Base-by-base conservation (phyloP, 2,329 filamentous ascomycete species). In the Xylaria sp. region DNA sequence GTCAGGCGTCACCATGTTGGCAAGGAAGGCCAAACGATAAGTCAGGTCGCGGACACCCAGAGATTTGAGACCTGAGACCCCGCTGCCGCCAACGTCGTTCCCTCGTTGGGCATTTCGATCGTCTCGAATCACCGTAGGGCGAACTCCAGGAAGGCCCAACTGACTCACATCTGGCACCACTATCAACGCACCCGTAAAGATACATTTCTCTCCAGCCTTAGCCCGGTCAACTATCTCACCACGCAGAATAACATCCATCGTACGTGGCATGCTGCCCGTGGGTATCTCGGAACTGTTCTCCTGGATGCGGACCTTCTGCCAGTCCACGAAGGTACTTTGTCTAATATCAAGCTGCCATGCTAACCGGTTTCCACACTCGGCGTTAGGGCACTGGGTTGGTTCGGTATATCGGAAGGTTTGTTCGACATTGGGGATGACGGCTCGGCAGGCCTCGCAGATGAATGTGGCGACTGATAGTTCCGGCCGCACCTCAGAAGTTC, bases 221-320 rank as follows among this genome's bases (percentile, higher is more conserved):
- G 93, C 92, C 47, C 94, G 87, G 67, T 99, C 94, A 21, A 99
- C 94, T 77, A 99, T 97, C 72, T 99, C 94, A 67, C 94, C 94
- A 56, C 94, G 88, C 29, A 99, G 75, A 63, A 99, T 97, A 39
- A 99, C 89, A 67, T 99, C 94, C 85, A 99, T 94, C 2, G 94
- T 99, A 55, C 94, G 85, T 20, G 94, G 94, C 94, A 99, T 99
- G 75, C 92, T 97, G 50, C 94, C 94, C 0, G 94, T 99, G 0
- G 94, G 94, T 37, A 99, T 99, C 71, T 99, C 94, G 3, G 93
- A 93, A 63, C 92, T 96, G 76, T 97, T 99, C 74, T 99, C 94
- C 74, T 99, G 94, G 57, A 97, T 91, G 59, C 95, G 90, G 20
- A 97, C 92, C 72, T 97, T 97, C 71, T 99, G 94, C 94, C 94